Base-by-base conservation (phyloP, 495 filamentous ascomycete species). In the Aspergillus steynii region DNA sequence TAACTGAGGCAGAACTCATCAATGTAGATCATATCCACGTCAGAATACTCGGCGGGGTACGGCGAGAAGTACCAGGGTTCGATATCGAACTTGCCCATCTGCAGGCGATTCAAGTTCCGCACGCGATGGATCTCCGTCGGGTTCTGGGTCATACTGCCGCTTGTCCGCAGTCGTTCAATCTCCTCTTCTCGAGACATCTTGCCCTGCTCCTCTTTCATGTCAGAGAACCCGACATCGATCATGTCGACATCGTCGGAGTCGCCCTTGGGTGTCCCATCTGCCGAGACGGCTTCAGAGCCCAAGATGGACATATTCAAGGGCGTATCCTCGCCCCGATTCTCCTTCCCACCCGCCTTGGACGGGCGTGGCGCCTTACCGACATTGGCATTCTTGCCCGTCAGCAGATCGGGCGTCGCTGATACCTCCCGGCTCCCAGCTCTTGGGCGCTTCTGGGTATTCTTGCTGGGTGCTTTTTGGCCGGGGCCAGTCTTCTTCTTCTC, bases 51-150 rank as follows among this genome's bases (percentile, higher is more conserved):
- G 69, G 92, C 86, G 0, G 95, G 95, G 70, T 99, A 99, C 1
- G 95, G 96, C 8, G 93, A 96, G 76, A 98, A 98, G 71, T 99
- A 99, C 95, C 95, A 99, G 8, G 95, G 94, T 72, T 96, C 94
- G 51, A 99, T 82, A 65, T 96, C 92, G 74, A 86, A 89, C 64
- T 88, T 86, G 48, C 95, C 95, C 83, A 99, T 96, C 74, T 99
- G 95, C 2, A 98, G 87, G 34, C 87, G 89, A 31, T 87, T 90
- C 65, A 99, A 85, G 68, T 99, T 99, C 60, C 95, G 89, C 49
- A 99, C 96, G 42, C 95, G 91, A 25, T 94, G 94, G 59, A 99
- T 93, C 68, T 99, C 96, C 25, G 96, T 91, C 49, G 95, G 95
- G 65, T 97, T 97, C 70, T 99, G 96, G 20, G 96, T 97, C 95